Evolutionary conservation across 2,329 filamentous ascomycete genomes (phyloP), one percentile per base, ranked within the genome.

Genomic region (Alternaria panax): DNA sequence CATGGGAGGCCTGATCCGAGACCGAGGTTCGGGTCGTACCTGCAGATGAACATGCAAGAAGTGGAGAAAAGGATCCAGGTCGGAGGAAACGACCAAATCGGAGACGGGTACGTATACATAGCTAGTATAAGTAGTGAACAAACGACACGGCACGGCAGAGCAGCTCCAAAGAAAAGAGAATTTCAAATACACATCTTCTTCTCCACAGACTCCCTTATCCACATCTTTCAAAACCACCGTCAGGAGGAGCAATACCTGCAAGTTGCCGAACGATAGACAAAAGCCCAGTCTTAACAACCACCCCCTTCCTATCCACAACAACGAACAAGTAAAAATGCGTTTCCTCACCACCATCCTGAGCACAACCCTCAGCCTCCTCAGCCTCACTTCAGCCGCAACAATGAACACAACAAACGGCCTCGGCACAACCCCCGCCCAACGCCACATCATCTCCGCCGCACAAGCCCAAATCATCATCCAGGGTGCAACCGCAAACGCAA

Each of bases 391-490:
- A 11, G 48, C 57, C 50, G 61, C 64, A 12, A 64, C 69, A 43
- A 68, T 60, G 34, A 67, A 65, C 42, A 54, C 53, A 24, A 72
- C 70, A 42, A 72, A 71, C 41, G 64, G 63, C 50, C 63, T 71
- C 50, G 70, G 68, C 46, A 68, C 60, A 24, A 65, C 60, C 1
- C 71, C 70, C 14, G 32, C 53, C 1, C 53, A 68, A 25, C 68
- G 70, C 36, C 62, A 47, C 50, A 54, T 57, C 52, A 59, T 74
- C 20, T 69, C 68, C 1, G 64, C 68, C 18, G 41, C 65, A 1
- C 71, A 74, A 64, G 71, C 72, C 0, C 65, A 66, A 51, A 62
- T 59, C 27, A 63, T 73, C 54, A 65, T 75, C 27, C 30, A 48
- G 6, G 62, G 63, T 40, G 68, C 69, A 27, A 32, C 67, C 4